phyloP scores from a whole-genome alignment of 1,139 yeast species.

The Taphrina communis region DNA sequence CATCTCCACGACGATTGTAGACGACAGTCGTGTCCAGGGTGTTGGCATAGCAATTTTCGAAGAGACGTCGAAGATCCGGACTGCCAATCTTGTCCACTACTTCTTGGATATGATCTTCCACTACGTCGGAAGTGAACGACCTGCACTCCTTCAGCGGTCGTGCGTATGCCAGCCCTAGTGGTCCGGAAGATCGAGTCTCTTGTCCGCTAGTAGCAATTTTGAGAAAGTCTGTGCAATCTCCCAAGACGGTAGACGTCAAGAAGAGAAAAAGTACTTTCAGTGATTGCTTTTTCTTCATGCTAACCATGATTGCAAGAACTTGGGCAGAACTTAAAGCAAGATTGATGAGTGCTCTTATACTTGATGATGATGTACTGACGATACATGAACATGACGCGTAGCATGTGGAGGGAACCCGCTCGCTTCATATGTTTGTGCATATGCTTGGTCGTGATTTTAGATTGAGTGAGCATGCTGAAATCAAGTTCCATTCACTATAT shows the following conservation, averaged over 20 bases:
- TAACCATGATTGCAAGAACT: not conserved
- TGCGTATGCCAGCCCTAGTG: conserved; percentile 67
- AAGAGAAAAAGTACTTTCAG: not conserved
- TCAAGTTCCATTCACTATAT: not conserved
- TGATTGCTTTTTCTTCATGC: not conserved
- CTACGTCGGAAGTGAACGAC: conserved; percentile 69
- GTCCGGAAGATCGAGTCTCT: conserved; percentile 48
- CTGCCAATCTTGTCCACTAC: conserved; percentile 60
- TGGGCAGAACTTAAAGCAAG: not conserved
- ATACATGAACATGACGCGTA: too few relatives aligned
- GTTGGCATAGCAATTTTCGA: conserved; percentile 85
- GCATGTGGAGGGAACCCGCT: too few relatives aligned
- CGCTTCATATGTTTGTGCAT: not conserved
- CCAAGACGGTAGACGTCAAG: conserved; percentile 1
- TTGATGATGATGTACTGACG: not conserved
- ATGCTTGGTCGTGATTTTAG: not conserved
- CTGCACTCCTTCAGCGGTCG: conserved; percentile 75
- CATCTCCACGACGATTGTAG: conserved; percentile 61
- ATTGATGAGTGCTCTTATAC: not conserved
- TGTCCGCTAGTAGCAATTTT: conserved; percentile 42
- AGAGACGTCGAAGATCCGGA: conserved; percentile 71
- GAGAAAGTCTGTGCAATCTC: conserved; percentile 42
- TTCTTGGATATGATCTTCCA: conserved; percentile 66
- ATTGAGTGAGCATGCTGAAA: not conserved
- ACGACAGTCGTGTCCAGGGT: conserved; percentile 85